Conservation (phyloP, 257 asterid species). For the Forsythia suspensa region DNA sequence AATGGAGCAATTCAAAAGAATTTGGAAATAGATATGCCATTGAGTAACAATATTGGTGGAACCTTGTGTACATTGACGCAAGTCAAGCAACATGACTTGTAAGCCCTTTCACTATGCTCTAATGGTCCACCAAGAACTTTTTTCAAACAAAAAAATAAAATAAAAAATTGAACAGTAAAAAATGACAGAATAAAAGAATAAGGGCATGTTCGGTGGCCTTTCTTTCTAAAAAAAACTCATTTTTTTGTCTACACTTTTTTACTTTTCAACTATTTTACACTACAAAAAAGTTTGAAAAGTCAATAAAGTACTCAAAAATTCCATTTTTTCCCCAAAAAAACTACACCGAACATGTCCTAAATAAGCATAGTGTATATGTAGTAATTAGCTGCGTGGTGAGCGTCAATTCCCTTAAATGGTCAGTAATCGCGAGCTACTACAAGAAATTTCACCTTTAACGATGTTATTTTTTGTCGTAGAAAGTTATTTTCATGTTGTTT, state of each 20-base stretch:
- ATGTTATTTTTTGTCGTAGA: too few species aligned
- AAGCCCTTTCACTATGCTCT: background rate
- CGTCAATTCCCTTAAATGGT: constrained; percentile 32
- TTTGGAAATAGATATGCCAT: background rate
- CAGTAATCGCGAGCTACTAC: constrained; percentile 27
- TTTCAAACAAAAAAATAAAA: background rate
- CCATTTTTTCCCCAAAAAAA: too few species aligned
- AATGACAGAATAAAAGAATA: too few species aligned
- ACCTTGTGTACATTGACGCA: background rate
- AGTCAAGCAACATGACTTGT: background rate
- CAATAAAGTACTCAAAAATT: too few species aligned
- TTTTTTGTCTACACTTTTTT: too few species aligned
- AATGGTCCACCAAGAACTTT: background rate
- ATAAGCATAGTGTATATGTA: constrained; percentile 41
- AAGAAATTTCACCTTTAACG: too few species aligned
- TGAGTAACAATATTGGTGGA: background rate
- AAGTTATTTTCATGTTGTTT: too few species aligned
- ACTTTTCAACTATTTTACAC: too few species aligned
- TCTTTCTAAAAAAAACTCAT: too few species aligned
- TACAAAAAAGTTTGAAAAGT: too few species aligned
- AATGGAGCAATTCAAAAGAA: background rate
- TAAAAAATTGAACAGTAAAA: background rate
- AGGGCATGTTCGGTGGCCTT: too few species aligned
- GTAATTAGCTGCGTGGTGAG: constrained; percentile 65
- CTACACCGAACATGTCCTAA: too few species aligned